These are phyloP conservation scores for Ustilago sp. DNA, from an alignment of 1,284 basidiomycete species.

Conservation along the genomic window DNA sequence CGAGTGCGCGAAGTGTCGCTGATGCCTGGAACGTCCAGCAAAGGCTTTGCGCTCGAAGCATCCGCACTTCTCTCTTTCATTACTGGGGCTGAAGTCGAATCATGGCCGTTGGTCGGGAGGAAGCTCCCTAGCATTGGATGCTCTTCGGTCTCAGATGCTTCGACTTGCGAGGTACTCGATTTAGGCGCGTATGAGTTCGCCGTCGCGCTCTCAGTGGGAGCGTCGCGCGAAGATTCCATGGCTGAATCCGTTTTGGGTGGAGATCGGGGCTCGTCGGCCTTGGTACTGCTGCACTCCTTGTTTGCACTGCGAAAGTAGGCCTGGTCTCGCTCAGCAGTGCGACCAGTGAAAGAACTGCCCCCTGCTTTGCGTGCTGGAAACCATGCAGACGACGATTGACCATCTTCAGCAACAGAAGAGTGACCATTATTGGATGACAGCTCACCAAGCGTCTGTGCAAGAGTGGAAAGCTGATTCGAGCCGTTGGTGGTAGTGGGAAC, in stretches of 20 bases:
- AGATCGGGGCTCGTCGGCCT: conserved; percentile 6
- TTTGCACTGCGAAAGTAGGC: conserved; percentile 54
- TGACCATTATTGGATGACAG: conserved; percentile 17
- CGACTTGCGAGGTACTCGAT: neutral
- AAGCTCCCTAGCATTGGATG: conserved; percentile 38
- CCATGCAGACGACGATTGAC: conserved; percentile 16
- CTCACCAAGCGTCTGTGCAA: conserved; percentile 49
- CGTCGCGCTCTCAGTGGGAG: neutral
- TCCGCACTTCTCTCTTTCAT: neutral
- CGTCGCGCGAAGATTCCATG: conserved; percentile 1
- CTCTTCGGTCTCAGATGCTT: neutral
- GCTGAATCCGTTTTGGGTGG: neutral
- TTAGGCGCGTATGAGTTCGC: neutral
- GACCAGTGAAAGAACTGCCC: conserved; percentile 47
- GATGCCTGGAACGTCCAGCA: conserved; percentile 16
- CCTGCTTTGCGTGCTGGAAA: conserved; percentile 17
- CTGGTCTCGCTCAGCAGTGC: conserved; percentile 54
- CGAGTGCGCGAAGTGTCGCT: conserved; percentile 10
- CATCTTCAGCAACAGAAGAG: neutral
- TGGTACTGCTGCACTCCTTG: conserved; percentile 28
- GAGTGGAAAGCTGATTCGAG: conserved; percentile 23
- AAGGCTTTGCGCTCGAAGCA: neutral
- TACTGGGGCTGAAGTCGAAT: neutral
- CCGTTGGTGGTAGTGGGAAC: conserved; percentile 16
- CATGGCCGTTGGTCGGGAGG: neutral